Percentiles rank a stretch among this genome's conserved stretches.
Conservation (phyloP, 129 eudicot species). For the Chrysanthemum lavandulifolium region DNA sequence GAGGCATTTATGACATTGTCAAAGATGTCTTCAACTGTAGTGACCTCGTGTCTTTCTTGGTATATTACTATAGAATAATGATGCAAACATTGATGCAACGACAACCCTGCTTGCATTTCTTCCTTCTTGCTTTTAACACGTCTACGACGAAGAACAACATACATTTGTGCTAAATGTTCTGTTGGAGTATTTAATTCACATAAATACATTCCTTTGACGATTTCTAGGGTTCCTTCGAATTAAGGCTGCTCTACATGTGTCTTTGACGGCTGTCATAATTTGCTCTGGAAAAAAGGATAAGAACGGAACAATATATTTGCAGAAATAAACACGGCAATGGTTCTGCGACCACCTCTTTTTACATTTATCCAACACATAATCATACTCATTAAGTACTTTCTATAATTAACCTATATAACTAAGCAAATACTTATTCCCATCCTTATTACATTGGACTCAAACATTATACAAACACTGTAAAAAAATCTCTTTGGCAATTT, state of each 20-base stretch:
- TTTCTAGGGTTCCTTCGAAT: constrained; percentile 75
- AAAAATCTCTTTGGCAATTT: no score
- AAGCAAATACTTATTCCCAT: no score
- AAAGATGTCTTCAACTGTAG: constrained; percentile 41
- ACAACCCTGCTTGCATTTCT: constrained; percentile 95
- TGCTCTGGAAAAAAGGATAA: constrained; percentile 62
- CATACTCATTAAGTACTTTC: no score
- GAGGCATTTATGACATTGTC: constrained; percentile 58
- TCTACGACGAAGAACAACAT: constrained; percentile 78
- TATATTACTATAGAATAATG: no score
- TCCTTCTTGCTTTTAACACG: constrained; percentile 82
- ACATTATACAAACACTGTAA: no score
- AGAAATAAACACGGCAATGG: no score
- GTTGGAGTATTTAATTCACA: constrained; percentile 90
- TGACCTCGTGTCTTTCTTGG: no score
- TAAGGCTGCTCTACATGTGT: constrained; percentile 79
- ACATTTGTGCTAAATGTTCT: constrained; percentile 69
- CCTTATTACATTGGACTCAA: no score
- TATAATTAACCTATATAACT: no score
- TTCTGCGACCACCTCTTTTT: no score
- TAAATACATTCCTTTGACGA: constrained; percentile 83
- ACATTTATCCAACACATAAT: no score
- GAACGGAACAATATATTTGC: no score
- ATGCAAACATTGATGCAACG: constrained; percentile 26
- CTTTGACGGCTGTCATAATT: constrained; percentile 93